Base-by-base conservation (phyloP, 1,284 basidiomycete genomes). In the Rhodotorula sp. region DNA sequence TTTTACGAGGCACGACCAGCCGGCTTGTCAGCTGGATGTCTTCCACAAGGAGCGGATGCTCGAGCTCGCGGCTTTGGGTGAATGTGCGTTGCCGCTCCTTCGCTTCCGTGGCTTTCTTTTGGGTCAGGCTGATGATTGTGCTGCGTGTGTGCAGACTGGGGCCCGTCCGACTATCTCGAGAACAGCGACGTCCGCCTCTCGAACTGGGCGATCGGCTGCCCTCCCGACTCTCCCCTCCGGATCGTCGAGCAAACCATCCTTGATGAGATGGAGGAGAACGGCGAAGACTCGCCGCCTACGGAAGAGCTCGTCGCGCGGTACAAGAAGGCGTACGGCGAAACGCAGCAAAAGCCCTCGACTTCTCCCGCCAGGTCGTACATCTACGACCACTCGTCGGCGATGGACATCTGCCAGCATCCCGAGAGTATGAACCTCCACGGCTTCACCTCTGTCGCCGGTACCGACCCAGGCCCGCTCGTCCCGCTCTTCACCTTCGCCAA, bases 1-100 rank as follows among this genome's bases (percentile, higher is more conserved):
- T 1, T 83, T 82, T 67, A 81, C 81, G n/a, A 80, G 82, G 46
- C 81, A 82, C 63, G 82, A 83, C 67, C 80, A 83, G 67, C 82
- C 82, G 2, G 81, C 82, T 59, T 80, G 82, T 57, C 81, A 81
- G 74, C 77, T 83, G 3, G 79, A 79, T 11, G 83, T 79, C 78
- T 77, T 77, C 39, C 75, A 81, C 46, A 76, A 81, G 64, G 78
- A 78, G n/a, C 79, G 79, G 6, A 75, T 83, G 57, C 73, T 81
- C 5, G 79, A 82, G 56, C 71, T 83, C 17, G 82, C 82, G 3
- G 65, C 78, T 54, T 59, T 78, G n/a, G 80, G 81, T n/a, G 78
- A 82, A 62, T 61, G 59, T 59, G 32, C 47, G 65, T 59, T 8
- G 27, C 27, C n/a, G 29, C 51, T 52, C 17, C 22, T 22, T 17